phyloP scores from a whole-genome alignment of 257 asterid species.

The Voacanga thouarsii region DNA sequence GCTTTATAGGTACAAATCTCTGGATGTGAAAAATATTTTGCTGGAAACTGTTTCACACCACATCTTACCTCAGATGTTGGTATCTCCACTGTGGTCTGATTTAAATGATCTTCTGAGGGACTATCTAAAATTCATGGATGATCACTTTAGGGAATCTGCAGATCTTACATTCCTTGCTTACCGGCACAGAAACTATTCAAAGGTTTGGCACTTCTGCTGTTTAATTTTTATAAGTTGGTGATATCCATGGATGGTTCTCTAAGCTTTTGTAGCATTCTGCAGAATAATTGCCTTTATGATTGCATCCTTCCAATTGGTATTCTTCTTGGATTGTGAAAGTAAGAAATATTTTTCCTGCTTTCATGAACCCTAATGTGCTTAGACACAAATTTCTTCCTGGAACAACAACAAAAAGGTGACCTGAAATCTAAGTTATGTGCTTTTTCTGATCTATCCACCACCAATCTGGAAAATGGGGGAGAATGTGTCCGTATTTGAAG shows the following conservation, averaged over 20 bases:
- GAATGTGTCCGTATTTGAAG: neutral
- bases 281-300: neutral
- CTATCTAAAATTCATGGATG: slow-evolving; percentile 86
- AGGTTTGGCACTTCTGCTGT: slow-evolving; percentile 43
- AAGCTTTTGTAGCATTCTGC: neutral
- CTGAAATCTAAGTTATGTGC: neutral
- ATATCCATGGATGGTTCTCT: neutral
- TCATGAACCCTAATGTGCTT: neutral
- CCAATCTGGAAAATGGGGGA: neutral
- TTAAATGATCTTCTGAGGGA: slow-evolving; percentile 55
- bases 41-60: slow-evolving; percentile 88
- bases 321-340: neutral
- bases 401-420: neutral
- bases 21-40: slow-evolving; percentile 96
- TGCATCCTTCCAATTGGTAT: neutral
- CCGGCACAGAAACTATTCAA: slow-evolving; percentile 91
- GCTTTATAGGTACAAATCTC: slow-evolving; percentile 68
- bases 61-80: slow-evolving; percentile 88
- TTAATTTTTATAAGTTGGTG: neutral
- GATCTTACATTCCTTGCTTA: slow-evolving; percentile 95
- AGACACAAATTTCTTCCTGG: neutral
- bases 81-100: slow-evolving; percentile 86
- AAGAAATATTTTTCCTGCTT: neutral
- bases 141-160: slow-evolving; percentile 90
- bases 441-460: neutral